phyloP scores from a whole-genome alignment of 805 yeast species.

The Wickerhamiella sergipiensis region DNA sequence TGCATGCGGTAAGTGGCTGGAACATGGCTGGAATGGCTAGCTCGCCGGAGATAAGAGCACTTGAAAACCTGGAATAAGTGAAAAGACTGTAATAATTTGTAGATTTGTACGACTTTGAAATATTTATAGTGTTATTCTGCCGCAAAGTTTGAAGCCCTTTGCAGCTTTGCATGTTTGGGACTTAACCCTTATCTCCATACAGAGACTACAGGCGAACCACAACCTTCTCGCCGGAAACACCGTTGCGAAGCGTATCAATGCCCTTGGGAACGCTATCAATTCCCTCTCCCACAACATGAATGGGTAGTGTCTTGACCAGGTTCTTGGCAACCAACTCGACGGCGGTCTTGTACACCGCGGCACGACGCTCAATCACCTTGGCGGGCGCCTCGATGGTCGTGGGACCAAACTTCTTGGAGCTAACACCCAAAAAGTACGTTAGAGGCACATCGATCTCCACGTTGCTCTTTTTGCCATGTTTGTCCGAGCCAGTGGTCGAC shows the following conservation, averaged over 20 bases:
- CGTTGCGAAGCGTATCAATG: slow-evolving; percentile 8
- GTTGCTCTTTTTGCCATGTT: neutral
- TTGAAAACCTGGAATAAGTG: too few relatives aligned
- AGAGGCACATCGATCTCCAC: slow-evolving; percentile 5
- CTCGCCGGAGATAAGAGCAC: too few relatives aligned
- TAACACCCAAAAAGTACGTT: slow-evolving; percentile 4
- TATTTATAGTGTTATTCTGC: too few relatives aligned
- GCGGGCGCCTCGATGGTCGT: slow-evolving; percentile 1
- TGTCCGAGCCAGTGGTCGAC: neutral
- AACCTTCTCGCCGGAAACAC: slow-evolving; percentile 14
- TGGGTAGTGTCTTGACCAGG: slow-evolving; percentile 4
- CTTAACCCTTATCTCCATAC: too few relatives aligned
- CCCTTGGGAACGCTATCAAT: slow-evolving; percentile 13
- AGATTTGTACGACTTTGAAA: too few relatives aligned
- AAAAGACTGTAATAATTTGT: too few relatives aligned
- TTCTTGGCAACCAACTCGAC: slow-evolving; percentile 3
- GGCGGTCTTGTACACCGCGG: neutral
- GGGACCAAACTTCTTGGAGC: slow-evolving; percentile 7
- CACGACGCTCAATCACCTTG: slow-evolving; percentile 2
- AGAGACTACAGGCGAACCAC: slow-evolving; percentile 8
- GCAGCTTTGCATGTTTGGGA: too few relatives aligned
- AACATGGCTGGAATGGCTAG: neutral
- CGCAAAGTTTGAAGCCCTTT: too few relatives aligned
- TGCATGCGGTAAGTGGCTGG: neutral
- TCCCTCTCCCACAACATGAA: slow-evolving; percentile 10